Evolutionary conservation across 345 rosid species (phyloP).

Genomic region (Eucalyptus coolabah): DNA sequence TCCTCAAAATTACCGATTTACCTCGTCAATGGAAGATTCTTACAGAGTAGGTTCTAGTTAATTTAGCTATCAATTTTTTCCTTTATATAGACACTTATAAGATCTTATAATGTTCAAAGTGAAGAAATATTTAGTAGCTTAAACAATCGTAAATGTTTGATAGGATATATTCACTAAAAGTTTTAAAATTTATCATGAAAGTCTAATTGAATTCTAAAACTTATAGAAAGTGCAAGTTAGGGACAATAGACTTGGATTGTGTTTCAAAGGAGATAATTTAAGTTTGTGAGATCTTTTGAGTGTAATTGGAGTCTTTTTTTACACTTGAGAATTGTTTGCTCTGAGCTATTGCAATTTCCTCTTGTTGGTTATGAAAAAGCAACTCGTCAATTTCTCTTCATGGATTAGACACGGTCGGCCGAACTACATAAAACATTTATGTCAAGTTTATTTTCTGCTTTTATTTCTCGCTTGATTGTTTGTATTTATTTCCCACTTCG

Average conservation of each 20-base stretch:
- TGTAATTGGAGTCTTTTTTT: neutral
- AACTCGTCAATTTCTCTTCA: neutral
- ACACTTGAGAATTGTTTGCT: neutral
- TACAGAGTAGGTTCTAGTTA: too few species aligned
- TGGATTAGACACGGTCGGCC: accelerated
- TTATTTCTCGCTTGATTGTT: too few species aligned
- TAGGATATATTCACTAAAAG: accelerated
- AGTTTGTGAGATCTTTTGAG: neutral
- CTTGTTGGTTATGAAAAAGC: too few species aligned
- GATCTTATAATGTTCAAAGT: too few species aligned
- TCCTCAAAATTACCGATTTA: too few species aligned
- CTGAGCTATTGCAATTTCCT: accelerated
- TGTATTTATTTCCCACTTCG: neutral
- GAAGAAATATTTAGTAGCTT: too few species aligned
- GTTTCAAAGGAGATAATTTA: accelerated
- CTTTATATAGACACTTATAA: too few species aligned
- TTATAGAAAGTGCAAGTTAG: accelerated
- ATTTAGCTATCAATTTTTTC: too few species aligned
- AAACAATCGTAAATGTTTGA: accelerated
- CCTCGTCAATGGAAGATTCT: too few species aligned
- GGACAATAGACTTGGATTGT: too few species aligned
- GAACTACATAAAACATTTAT: neutral
- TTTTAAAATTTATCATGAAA: accelerated
- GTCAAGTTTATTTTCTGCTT: too few species aligned
- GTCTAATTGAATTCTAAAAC: accelerated